phyloP scores from a whole-genome alignment of 2,329 filamentous ascomycete species.

The Xylariaceae sp. region DNA sequence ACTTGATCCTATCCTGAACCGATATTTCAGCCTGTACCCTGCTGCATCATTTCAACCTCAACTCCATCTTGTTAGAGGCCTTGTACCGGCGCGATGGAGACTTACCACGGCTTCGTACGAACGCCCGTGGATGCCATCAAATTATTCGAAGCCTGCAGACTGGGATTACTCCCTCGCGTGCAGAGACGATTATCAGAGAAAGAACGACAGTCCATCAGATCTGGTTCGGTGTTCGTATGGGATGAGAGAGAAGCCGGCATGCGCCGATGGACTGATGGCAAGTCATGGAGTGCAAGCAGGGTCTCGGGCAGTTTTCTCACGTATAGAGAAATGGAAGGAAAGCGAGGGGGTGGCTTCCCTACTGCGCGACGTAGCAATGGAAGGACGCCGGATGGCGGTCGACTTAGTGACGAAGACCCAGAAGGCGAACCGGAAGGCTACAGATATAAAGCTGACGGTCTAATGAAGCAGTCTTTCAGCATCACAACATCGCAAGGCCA shows the following conservation, averaged over 20 bases:
- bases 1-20: slow-evolving; percentile 4
- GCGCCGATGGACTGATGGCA: slow-evolving; percentile 97
- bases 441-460: slow-evolving; percentile 90
- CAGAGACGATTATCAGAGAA: slow-evolving; percentile 94
- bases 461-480: slow-evolving; percentile 99
- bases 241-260: slow-evolving; percentile 98
- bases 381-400: slow-evolving; percentile 82
- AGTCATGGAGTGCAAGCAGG: slow-evolving; percentile 97
- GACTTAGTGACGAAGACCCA: slow-evolving; percentile 82
- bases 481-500: slow-evolving; percentile 89
- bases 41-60: slow-evolving; percentile 1
- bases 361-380: slow-evolving; percentile 60
- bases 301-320: slow-evolving; percentile 97
- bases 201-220: slow-evolving; percentile 92
- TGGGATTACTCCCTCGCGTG: slow-evolving; percentile 87
- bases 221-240: slow-evolving; percentile 99
- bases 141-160: slow-evolving; percentile 93
- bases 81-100: slow-evolving; percentile 72
- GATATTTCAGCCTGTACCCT: not conserved
- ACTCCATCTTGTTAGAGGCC: slow-evolving; percentile 13
- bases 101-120: slow-evolving; percentile 91
- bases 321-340: slow-evolving; percentile 98
- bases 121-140: slow-evolving; percentile 97
- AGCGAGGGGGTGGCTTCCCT: slow-evolving; percentile 79
- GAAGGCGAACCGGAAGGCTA: slow-evolving; percentile 88